Conservation (phyloP, 495 filamentous ascomycete species). For the Zalerion maritima region DNA sequence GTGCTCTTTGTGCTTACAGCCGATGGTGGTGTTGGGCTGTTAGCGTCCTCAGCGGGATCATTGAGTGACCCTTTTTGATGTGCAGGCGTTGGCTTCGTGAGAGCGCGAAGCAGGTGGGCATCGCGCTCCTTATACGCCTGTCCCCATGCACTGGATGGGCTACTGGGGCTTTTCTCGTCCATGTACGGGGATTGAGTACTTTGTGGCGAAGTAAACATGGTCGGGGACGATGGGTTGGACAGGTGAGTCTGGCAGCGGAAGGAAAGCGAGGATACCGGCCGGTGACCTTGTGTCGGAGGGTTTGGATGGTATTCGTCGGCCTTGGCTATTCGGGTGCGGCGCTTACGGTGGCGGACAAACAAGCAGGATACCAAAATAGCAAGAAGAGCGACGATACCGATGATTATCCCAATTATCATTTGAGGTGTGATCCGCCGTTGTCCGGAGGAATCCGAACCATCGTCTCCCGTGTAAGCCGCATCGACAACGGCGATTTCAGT, state of each 20-base stretch:
- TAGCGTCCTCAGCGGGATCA: too few relatives aligned
- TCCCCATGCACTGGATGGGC: too few relatives aligned
- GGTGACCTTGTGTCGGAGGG: conserved; percentile 11
- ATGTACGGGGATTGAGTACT: too few relatives aligned
- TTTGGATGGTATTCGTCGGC: conserved; percentile 12
- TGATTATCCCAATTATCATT: conserved; percentile 23
- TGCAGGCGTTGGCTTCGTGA: conserved; percentile 18
- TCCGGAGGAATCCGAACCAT: too few relatives aligned
- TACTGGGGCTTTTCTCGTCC: too few relatives aligned
- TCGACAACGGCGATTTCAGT: conserved; percentile 27
- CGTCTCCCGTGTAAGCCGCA: conserved; percentile 5
- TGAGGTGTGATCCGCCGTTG: conserved; percentile 6
- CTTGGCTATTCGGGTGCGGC: conserved; percentile 19
- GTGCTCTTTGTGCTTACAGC: conserved; percentile 19
- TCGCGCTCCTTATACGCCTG: too few relatives aligned
- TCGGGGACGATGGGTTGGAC: neutral
- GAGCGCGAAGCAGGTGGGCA: conserved; percentile 15
- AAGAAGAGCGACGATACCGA: conserved; percentile 15
- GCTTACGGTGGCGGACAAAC: conserved; percentile 25
- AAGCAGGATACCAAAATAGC: conserved; percentile 15
- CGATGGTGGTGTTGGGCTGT: too few relatives aligned
- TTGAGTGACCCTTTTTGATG: too few relatives aligned
- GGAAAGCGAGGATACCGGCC: conserved; percentile 25
- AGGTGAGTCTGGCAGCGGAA: conserved; percentile 35
- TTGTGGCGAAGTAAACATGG: conserved; percentile 18